These are phyloP conservation scores for Luffa aegyptiaca DNA, from an alignment of 306 rosid species.

Conservation along the genomic window DNA sequence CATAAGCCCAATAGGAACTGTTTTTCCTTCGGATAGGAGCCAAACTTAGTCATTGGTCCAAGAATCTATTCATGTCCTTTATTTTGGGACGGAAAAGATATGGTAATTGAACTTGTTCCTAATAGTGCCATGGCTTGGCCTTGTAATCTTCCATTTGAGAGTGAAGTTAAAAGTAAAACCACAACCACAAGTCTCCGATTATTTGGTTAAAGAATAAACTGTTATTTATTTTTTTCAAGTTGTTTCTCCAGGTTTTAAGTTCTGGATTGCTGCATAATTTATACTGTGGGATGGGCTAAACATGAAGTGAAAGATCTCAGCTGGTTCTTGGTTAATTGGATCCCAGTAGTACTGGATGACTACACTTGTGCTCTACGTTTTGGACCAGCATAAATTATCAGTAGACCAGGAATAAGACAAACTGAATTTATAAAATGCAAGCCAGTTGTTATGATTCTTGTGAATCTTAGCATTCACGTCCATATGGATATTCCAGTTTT, in stretches of 20 bases:
- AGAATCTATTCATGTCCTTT: background rate
- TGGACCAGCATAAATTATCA: background rate
- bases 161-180: background rate
- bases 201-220: background rate
- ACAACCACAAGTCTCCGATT: background rate
- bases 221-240: background rate
- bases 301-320: background rate
- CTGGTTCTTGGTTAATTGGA: background rate
- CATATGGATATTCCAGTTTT: conserved; percentile 2
- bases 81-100: background rate
- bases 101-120: conserved; percentile 5
- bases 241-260: background rate
- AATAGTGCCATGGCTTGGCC: background rate
- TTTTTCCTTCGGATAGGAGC: background rate
- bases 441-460: background rate
- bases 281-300: background rate
- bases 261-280: background rate
- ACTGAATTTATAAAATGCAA: background rate
- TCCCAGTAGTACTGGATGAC: background rate
- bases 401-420: conserved; percentile 6
- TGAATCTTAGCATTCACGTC: conserved; percentile 1
- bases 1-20: background rate
- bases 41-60: background rate
- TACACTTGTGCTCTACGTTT: background rate
- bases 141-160: background rate